phyloP scores from a whole-genome alignment of 2,329 filamentous ascomycete genomes.

The Thielaviopsis ethacetica region DNA sequence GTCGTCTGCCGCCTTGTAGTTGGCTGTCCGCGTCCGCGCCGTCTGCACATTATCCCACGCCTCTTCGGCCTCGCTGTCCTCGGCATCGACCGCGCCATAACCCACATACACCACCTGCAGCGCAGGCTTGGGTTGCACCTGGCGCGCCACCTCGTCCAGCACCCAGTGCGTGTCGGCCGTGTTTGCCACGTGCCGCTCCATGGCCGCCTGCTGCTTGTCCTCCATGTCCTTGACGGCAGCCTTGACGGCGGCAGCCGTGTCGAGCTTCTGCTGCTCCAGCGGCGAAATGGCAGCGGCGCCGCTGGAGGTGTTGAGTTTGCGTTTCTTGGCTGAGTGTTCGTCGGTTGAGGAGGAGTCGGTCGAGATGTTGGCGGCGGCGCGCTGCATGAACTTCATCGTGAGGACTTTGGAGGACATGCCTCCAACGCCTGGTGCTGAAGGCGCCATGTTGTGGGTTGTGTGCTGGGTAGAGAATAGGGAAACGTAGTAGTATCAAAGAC shows the following conservation, averaged over 20 bases:
- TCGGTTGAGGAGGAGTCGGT: conserved; percentile 31
- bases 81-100: conserved; percentile 33
- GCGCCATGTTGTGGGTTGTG: conserved; percentile 22
- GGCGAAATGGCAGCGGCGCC: conserved; percentile 17
- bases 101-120: conserved; percentile 44
- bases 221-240: conserved; percentile 52
- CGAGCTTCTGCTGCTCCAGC: not conserved
- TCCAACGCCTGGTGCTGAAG: conserved; percentile 35
- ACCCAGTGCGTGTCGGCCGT: conserved; percentile 63
- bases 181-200: conserved; percentile 45
- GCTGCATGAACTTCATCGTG: conserved; percentile 97
- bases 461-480: not conserved
- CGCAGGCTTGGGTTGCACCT: conserved; percentile 21
- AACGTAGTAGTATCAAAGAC: not conserved
- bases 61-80: conserved; percentile 17
- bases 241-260: conserved; percentile 34
- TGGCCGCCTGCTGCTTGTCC: conserved; percentile 41
- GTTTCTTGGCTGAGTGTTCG: conserved; percentile 44
- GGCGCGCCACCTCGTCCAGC: conserved; percentile 32
- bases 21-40: conserved; percentile 23
- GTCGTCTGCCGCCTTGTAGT: conserved; percentile 15
- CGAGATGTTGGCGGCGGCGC: conserved; percentile 42
- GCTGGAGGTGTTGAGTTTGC: conserved; percentile 29
- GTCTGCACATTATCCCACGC: conserved; percentile 17
- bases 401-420: conserved; percentile 74